phyloP scores from a whole-genome alignment of 805 yeast genomes.

The Torulaspora microellipsoides region DNA sequence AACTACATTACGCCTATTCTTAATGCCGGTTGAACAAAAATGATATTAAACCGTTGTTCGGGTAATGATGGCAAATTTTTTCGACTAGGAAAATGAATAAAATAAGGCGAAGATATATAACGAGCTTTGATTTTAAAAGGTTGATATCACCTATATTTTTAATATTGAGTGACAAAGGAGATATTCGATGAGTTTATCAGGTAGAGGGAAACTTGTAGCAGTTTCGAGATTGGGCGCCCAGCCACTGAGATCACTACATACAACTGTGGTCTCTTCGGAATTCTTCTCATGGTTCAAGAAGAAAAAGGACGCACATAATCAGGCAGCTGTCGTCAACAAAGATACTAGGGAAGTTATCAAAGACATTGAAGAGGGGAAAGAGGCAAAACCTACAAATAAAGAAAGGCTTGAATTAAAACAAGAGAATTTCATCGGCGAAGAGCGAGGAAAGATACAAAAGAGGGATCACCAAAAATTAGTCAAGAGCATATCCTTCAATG shows the following conservation, averaged over 20 bases:
- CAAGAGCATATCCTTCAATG: conserved; percentile 29
- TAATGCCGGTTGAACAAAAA: no score
- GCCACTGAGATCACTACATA: conserved; percentile 23
- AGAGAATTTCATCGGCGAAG: conserved; percentile 31
- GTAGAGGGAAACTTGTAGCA: background rate
- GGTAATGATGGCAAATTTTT: no score
- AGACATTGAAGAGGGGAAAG: conserved; percentile 35
- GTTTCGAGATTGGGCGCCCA: background rate
- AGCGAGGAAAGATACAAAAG: conserved; percentile 18
- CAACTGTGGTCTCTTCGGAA: conserved; percentile 24
- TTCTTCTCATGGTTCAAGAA: conserved; percentile 40
- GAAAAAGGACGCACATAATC: conserved; percentile 25
- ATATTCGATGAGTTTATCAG: background rate
- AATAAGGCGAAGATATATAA: no score
- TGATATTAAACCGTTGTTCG: no score
- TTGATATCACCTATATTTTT: background rate
- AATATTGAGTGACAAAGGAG: background rate
- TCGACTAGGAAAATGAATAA: no score
- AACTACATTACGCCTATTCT: no score
- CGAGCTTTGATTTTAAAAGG: background rate
- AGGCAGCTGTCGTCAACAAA: conserved; percentile 12
- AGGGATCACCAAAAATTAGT: conserved; percentile 11
- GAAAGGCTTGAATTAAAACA: conserved; percentile 27
- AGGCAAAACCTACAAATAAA: conserved; percentile 13
- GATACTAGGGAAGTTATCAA: conserved; percentile 34